Base-by-base conservation (phyloP, 2,329 filamentous ascomycete genomes). In the Cordyceps javanica region DNA sequence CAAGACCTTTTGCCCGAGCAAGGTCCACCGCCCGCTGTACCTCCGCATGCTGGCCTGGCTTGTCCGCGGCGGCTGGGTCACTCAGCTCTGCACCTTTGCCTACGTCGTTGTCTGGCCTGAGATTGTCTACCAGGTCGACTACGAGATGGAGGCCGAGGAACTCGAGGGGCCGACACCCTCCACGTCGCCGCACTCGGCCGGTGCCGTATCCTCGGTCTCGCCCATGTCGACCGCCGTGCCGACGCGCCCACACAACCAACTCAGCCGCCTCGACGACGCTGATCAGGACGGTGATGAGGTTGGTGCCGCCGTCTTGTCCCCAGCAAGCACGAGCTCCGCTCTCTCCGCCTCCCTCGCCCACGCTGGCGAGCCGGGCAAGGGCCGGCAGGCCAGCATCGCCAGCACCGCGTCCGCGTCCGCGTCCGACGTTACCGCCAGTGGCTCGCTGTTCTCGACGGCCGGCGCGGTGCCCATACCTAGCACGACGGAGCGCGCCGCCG, bases 41-140 rank as follows among this genome's bases (percentile, higher is more conserved):
- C 87, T 97, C 71, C 83, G 90, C 34, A 96, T 97, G 71, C 77
- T 99, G 26, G 91, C 91, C 23, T 99, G 93, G 91, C 81, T 99
- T 9, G 85, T 97, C 75, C 86, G 92, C 41, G 89, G 91, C 48
- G 91, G 91, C 14, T 96, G 94, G 89, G 92, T 97, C 1, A 96
- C 90, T 0, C 92, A 97, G 70, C 80, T 99, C 6, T 89, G 91
- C 61, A 94, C 91, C 0, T 97, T 95, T 70, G 90, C 88, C 13
- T 96, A 94, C 78, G 85, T 97, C 44, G 83, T 93, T 51, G 89
- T 94, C 42, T 87, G 87, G 72, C 86, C 89, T 2, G 87, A 93
- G 68, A 89, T 96, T 61, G 86, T 94, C 64, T 87, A 89, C 66
- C 87, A 90, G 62, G 91, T 95, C 3, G 85, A 90, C 53, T 82